Percentiles rank a stretch among this genome's conserved stretches.
phyloP scores from a whole-genome alignment of 2,329 filamentous ascomycete genomes.

The Hymenoscyphus fraxineus region DNA sequence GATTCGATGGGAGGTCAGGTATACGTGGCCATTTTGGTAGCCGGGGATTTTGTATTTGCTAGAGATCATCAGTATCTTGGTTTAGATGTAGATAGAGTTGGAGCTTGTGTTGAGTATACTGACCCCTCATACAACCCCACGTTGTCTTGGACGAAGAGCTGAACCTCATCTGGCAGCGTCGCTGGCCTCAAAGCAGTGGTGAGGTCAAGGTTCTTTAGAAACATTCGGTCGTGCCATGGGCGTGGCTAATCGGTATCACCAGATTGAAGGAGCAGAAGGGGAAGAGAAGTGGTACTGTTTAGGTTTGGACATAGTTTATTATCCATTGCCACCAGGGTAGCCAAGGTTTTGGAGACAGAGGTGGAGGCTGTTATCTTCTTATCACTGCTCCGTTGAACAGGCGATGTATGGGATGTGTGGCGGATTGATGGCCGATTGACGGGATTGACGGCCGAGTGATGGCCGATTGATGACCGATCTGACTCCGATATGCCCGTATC shows the following conservation, averaged over 20 bases:
- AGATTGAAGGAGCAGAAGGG: background rate
- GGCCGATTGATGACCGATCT: too few relatives aligned
- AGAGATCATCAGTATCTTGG: background rate
- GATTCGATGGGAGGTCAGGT: conserved; percentile 89
- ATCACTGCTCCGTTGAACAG: background rate
- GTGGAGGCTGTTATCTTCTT: background rate
- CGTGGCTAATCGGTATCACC: background rate
- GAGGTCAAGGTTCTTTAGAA: conserved; percentile 90
- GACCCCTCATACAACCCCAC: conserved; percentile 97
- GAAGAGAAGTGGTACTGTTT: background rate
- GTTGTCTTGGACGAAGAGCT: conserved; percentile 95
- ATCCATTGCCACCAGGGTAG: background rate
- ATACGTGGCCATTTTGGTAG: conserved; percentile 93
- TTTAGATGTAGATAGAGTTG: background rate
- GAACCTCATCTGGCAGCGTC: conserved; percentile 86
- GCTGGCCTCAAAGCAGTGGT: conserved; percentile 93
- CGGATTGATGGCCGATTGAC: too few relatives aligned
- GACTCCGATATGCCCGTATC: too few relatives aligned
- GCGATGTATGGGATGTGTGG: too few relatives aligned
- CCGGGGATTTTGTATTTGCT: conserved; percentile 94
- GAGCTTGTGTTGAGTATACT: conserved; percentile 34
- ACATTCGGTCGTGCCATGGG: conserved; percentile 72
- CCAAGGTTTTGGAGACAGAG: background rate
- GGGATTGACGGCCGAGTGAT: too few relatives aligned
- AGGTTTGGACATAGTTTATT: background rate